Evolutionary conservation across 129 eudicot genomes (phyloP).

Genomic region (Daucus carota): DNA sequence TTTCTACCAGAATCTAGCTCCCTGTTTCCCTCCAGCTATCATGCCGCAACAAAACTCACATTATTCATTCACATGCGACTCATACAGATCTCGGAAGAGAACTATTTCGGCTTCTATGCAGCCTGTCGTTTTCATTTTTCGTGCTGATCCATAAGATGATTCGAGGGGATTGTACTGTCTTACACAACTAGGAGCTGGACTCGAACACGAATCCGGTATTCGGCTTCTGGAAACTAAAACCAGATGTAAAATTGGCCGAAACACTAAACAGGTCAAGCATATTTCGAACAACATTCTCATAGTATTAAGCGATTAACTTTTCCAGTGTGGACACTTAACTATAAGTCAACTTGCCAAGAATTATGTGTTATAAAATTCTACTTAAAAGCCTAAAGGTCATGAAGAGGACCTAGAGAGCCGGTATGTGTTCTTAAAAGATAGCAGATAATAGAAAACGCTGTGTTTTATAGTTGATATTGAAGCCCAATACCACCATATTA

Average conservation of each 20-base stretch:
- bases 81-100: not conserved
- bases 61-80: not conserved
- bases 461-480: not conserved
- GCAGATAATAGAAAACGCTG: not conserved
- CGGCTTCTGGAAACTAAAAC: not conserved
- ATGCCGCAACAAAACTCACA: not conserved
- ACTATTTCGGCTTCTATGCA: not conserved
- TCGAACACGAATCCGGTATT: not conserved
- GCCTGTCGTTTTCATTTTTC: not conserved
- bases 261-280: too few species aligned
- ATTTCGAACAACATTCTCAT: too few species aligned
- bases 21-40: slow-evolving; percentile 7
- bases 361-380: not conserved
- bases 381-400: not conserved
- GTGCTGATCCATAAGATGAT: not conserved
- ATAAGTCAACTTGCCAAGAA: not conserved
- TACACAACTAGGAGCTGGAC: not conserved
- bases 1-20: not conserved
- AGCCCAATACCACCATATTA: not conserved
- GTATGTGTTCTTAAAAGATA: not conserved
- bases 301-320: not conserved
- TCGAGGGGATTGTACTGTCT: not conserved
- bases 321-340: not conserved
- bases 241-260: not conserved
- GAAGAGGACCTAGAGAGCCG: not conserved